phyloP scores from a whole-genome alignment of 352 stramenopile genomes.

The Globisporangium paroecandrum region DNA sequence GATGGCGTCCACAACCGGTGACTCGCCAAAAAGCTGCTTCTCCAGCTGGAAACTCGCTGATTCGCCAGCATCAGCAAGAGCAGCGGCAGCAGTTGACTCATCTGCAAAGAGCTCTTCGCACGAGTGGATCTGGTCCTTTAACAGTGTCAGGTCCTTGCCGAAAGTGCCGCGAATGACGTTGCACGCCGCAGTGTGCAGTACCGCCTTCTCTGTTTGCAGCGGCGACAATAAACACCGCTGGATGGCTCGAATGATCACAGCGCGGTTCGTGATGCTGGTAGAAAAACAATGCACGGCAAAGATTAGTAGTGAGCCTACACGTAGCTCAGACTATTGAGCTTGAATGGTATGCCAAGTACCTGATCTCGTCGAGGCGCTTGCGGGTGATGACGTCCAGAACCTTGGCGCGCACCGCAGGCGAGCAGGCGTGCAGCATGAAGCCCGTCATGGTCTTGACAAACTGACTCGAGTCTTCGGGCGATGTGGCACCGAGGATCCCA shows the following conservation, averaged over 20 bases:
- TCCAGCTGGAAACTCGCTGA: background rate
- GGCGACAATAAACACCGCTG: conserved; percentile 73
- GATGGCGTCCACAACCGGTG: background rate
- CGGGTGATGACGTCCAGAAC: conserved; percentile 78
- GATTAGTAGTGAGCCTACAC: background rate
- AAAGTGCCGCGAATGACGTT: conserved; percentile 71
- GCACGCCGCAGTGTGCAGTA: conserved; percentile 62
- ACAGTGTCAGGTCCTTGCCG: conserved; percentile 60
- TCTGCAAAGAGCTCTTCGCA: conserved; percentile 54
- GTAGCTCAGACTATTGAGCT: background rate
- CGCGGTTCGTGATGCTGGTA: conserved; percentile 59
- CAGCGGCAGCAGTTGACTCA: background rate
- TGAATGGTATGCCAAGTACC: conserved; percentile 14
- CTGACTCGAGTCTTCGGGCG: conserved; percentile 65
- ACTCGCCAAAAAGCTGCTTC: background rate
- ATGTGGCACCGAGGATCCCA: conserved; percentile 72
- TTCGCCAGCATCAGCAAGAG: background rate
- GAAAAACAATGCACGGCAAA: background rate
- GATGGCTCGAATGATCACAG: conserved; percentile 75
- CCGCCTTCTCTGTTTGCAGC: conserved; percentile 59
- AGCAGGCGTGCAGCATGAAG: conserved; percentile 79
- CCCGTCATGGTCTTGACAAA: conserved; percentile 82
- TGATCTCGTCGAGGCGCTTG: conserved; percentile 64
- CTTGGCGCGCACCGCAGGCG: conserved; percentile 51
- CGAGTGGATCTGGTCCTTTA: conserved; percentile 79